A percentile compares a stretch with the other conserved stretches of the same genome.
Evolutionary conservation across 2,329 filamentous ascomycete genomes (phyloP).

Genomic region (Scedosporium boydii): DNA sequence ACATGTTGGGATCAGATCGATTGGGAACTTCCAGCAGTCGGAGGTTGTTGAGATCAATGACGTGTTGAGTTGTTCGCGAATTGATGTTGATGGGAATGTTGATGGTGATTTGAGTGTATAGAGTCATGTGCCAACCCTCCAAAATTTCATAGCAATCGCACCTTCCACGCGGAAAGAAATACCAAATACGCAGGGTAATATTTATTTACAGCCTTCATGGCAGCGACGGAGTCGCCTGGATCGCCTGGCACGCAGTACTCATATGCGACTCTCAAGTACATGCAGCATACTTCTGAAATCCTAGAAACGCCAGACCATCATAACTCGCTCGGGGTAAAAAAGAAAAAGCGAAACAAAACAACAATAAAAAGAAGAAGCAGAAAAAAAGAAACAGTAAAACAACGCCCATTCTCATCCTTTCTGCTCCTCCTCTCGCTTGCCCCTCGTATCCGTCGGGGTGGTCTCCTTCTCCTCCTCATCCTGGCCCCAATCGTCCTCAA

Average conservation of each 20-base stretch:
- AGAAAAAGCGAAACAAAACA: not conserved
- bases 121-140: no score
- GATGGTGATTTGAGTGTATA: no score
- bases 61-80: no score
- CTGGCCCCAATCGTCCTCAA: constrained; percentile 37
- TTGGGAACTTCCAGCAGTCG: no score
- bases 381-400: not conserved
- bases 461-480: not conserved
- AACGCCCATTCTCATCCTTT: not conserved
- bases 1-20: no score
- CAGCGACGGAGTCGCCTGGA: no score
- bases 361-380: not conserved
- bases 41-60: no score
- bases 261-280: not conserved
- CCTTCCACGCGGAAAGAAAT: no score
- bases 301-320: not conserved
- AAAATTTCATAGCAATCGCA: no score
- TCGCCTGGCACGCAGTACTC: not conserved
- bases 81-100: no score
- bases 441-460: not conserved
- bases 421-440: not conserved
- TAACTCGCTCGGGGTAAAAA: not conserved
- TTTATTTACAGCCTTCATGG: no score
- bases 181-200: no score
- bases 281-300: not conserved